These are phyloP conservation scores for Hypholoma sublateritium DNA, from an alignment of 768 basidiomycete genomes.

Conservation along the genomic window DNA sequence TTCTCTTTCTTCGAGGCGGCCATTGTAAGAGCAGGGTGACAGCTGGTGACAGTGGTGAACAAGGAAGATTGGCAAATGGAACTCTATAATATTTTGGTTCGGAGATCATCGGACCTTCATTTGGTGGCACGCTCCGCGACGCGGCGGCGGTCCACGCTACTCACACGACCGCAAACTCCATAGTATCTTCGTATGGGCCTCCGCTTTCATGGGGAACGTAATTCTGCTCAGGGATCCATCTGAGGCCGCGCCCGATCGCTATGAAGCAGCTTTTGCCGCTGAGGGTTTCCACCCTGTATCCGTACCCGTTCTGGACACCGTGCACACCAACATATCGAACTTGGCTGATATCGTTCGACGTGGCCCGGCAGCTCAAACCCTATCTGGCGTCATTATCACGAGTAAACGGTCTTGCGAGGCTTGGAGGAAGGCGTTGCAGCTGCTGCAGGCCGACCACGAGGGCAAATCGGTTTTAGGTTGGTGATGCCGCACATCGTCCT, in stretches of 20 bases:
- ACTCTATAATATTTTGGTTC: neutral
- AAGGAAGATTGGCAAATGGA: neutral
- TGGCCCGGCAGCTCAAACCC: conserved; percentile 32
- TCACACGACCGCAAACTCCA: neutral
- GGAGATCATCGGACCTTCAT: conserved; percentile 4
- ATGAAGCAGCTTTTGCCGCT: conserved; percentile 48
- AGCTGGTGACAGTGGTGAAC: neutral
- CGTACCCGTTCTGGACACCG: conserved; percentile 74
- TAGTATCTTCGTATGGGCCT: neutral
- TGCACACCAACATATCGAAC: conserved; percentile 43
- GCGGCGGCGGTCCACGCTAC: neutral
- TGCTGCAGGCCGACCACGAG: conserved; percentile 8
- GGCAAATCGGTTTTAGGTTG: conserved; percentile 17
- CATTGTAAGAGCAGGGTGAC: conserved; percentile 6
- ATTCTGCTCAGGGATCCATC: conserved; percentile 45
- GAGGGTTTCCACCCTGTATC: conserved; percentile 55
- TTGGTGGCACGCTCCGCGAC: neutral
- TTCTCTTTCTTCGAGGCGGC: conserved; percentile 72
- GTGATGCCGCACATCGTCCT: conserved; percentile 5
- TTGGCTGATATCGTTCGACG: conserved; percentile 42
- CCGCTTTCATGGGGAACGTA: conserved; percentile 31
- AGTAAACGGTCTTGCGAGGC: conserved; percentile 78
- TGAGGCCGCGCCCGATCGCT: conserved; percentile 49
- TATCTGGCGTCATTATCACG: conserved; percentile 72
- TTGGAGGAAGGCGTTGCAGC: conserved; percentile 49